Percentiles rank a stretch among this genome's conserved stretches.
Conservation (phyloP, 2,329 filamentous ascomycete species). For the Capronia epimyces region DNA sequence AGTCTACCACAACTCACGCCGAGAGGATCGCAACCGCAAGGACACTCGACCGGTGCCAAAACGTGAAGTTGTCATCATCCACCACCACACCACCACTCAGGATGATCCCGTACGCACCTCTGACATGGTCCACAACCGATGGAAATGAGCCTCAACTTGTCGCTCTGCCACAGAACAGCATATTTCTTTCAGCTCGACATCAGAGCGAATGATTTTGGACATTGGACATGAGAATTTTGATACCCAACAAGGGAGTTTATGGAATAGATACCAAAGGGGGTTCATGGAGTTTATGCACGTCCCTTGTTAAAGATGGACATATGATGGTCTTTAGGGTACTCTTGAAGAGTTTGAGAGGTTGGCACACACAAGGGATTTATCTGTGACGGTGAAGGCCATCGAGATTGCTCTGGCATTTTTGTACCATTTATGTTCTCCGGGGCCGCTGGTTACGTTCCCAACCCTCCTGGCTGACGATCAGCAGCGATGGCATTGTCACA, state of each 20-base stretch:
- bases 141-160: slow-evolving; percentile 11
- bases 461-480: not conserved
- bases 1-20: slow-evolving; percentile 20
- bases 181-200: not conserved
- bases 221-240: slow-evolving; percentile 1
- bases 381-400: slow-evolving; percentile 5
- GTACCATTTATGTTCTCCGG: slow-evolving; percentile 4
- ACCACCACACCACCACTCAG: slow-evolving; percentile 21
- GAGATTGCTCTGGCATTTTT: not conserved
- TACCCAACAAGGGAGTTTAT: slow-evolving; percentile 21
- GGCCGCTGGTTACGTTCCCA: slow-evolving; percentile 21
- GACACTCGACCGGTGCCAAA: slow-evolving; percentile 20
- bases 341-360: slow-evolving; percentile 9
- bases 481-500: slow-evolving; percentile 11
- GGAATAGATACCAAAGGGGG: not conserved
- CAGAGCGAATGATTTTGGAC: not conserved
- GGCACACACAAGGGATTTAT: slow-evolving; percentile 8
- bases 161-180: not conserved
- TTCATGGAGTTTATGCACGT: slow-evolving; percentile 3
- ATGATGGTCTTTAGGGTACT: slow-evolving; percentile 7
- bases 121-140: slow-evolving; percentile 22
- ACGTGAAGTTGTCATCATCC: slow-evolving; percentile 21
- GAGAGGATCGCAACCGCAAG: slow-evolving; percentile 20
- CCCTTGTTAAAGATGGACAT: not conserved
- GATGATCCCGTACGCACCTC: slow-evolving; percentile 19